These are phyloP conservation scores for Mollisiaceae sp. DNA, from an alignment of 2,329 filamentous ascomycete species.

Conservation along the genomic window DNA sequence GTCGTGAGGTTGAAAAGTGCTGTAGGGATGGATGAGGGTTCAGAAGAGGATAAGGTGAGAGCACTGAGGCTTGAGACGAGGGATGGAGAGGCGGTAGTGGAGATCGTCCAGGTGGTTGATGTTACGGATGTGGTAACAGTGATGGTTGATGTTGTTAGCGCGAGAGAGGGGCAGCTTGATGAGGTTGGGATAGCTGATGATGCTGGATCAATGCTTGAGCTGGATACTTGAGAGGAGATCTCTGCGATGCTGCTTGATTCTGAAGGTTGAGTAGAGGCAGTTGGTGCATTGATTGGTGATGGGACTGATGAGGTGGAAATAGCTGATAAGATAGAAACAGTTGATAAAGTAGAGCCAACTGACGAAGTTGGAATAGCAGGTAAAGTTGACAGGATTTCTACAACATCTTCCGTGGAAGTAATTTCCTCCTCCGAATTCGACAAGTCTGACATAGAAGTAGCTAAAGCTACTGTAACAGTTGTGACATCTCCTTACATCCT, in stretches of 20 bases:
- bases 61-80: not conserved
- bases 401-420: not conserved
- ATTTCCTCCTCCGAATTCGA: not conserved
- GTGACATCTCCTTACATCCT: too few relatives aligned
- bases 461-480: too few relatives aligned
- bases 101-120: not conserved
- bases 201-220: not conserved
- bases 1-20: not conserved
- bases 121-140: not conserved
- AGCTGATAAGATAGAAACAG: not conserved
- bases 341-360: not conserved
- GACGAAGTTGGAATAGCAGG: not conserved
- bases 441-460: too few relatives aligned
- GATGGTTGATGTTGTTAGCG: not conserved
- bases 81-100: not conserved
- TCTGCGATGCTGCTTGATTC: too few relatives aligned
- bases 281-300: not conserved
- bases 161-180: not conserved
- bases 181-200: not conserved
- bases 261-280: not conserved
- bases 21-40: not conserved
- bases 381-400: not conserved
- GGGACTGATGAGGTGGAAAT: not conserved
- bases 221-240: not conserved
- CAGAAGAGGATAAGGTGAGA: not conserved